Evolutionary conservation across 805 yeast genomes (phyloP), one percentile per base, ranked within the genome.

Genomic region (Saccharomycopsis sp.): DNA sequence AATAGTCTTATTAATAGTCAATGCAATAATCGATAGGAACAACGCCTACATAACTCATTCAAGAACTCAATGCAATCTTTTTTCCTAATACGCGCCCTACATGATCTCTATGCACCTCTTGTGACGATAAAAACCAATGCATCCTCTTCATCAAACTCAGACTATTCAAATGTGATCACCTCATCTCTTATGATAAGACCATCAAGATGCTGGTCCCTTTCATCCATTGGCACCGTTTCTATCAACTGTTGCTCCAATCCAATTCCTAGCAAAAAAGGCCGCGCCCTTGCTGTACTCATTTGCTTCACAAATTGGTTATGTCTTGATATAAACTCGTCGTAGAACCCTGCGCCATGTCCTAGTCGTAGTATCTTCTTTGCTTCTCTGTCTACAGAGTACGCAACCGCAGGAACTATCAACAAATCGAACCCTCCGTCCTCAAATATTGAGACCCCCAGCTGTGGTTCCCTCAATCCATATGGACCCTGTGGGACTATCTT

Each of bases 301-400:
- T 12, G n/a, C 37, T 14, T 12, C n/a, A 34, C 47, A 51, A 41
- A 58, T 18, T 63, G 57, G 8, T 61, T 23, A 63, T 82, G 82
- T 54, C 86, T 71, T 51, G 75, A 72, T 48, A 87, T 77, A 64
- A 76, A 87, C 64, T 85, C 89, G 68, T 92, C 99, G 68, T 94
- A 92, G 69, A 81, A 91, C 0, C 97, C 99, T 3, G 85, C 92
- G 1, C 99, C 99, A 68, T 90, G 96, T 1, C 99, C 99, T 55
- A 92, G 68, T 56, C 99, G 69, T 12, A 74, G 68, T 21, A 83
- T 72, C 3, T 63, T 61, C 23, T 63, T 54, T 3, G 67, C 64
- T 12, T 67, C 62, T 12, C 41, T n/a, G 2, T 34, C 21, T 12
- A 54, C 62, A 1, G 88, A 79, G 69, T 89, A 91, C 0, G 89